A percentile compares a stretch with the other conserved stretches of the same genome.
Evolutionary conservation across 2,329 filamentous ascomycete genomes (phyloP).

Genomic region (Colletotrichum gloeosporioides): DNA sequence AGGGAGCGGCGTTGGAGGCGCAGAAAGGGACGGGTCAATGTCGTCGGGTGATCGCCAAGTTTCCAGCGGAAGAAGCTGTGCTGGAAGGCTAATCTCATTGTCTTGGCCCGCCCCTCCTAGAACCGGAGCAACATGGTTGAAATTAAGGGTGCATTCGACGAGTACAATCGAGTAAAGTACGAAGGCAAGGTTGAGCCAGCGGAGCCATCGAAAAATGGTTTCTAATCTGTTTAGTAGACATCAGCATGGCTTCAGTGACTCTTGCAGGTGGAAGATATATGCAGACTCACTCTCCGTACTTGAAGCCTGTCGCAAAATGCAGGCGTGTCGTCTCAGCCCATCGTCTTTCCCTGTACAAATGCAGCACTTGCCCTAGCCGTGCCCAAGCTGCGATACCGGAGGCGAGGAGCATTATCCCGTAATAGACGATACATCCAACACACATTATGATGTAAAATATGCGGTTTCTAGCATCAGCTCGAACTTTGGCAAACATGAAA

Average conservation of each 20-base stretch:
- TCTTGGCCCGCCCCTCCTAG: slow-evolving; percentile 22
- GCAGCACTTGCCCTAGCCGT: slow-evolving; percentile 2
- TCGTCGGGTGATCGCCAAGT: slow-evolving; percentile 10
- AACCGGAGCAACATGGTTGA: slow-evolving; percentile 27
- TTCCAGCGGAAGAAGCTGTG: slow-evolving; percentile 27
- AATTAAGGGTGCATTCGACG: slow-evolving; percentile 31
- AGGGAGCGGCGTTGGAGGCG: neutral
- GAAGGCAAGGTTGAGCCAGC: slow-evolving; percentile 28
- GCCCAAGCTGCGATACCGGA: slow-evolving; percentile 23
- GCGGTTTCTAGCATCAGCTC: slow-evolving; percentile 24
- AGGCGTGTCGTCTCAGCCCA: slow-evolving; percentile 16
- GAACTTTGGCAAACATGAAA: slow-evolving; percentile 30
- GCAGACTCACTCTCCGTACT: slow-evolving; percentile 22
- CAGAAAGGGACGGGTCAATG: neutral
- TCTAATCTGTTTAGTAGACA: slow-evolving; percentile 8
- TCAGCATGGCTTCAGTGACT: too few species aligned
- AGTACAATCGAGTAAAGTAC: slow-evolving; percentile 29
- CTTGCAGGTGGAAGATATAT: too few species aligned
- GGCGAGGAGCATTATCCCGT: slow-evolving; percentile 25
- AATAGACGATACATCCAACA: slow-evolving; percentile 24
- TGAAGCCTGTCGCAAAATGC: slow-evolving; percentile 26
- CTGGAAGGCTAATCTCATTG: slow-evolving; percentile 23
- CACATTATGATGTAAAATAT: slow-evolving; percentile 28
- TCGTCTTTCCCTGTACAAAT: neutral
- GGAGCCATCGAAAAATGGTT: slow-evolving; percentile 26